Base-by-base conservation (phyloP, 257 asterid genomes). In the Solanum dulcamara region DNA sequence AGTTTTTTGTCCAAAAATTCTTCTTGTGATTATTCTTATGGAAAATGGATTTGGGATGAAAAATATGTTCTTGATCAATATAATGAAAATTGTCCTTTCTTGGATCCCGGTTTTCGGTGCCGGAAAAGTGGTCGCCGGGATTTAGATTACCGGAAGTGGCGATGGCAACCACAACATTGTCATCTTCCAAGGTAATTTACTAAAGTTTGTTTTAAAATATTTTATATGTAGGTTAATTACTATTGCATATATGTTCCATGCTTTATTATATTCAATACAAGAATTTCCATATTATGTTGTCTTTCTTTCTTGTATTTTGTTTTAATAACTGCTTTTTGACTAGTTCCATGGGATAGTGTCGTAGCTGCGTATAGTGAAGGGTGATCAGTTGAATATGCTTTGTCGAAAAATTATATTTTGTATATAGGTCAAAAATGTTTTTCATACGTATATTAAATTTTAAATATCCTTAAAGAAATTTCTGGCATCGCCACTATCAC, bases 81-180 rank as follows among this genome's bases (percentile, higher is more conserved):
- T 88, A 13, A 89, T 9, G 99, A 96, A 88, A 75, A 88, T 5
- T 96, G 99, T 92, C 96, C 95, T 4, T 96, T 94, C 85, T 81
- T 96, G 84, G 99, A 96, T 86, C 96, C 97, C 0, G 99, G 99
- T 2, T 96, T 96, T 83, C 94, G 98, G 7, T 96, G 99, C 89
- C 92, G 53, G 46, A 72, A 9, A 10, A 94, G 85, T 59, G 99
- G 99, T 2, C 84, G 99, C 18, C 81, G 24, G 2, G 95, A 96
- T 72, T 67, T 80, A 14, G 92, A 66, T 50, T 96, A 91, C 44
- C 96, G 84, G 84, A 94, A 92, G 72, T 96, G 99, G 99, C 91
- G 97, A 22, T 96, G 99, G 99, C 93, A 90, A 71, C 98, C 99
- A 18, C 81, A 88, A 12, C 86, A 55, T 1, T 96, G 98, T 83